Evolutionary conservation across 352 stramenopile genomes (phyloP).

Genomic region (Phytophthora europaea): DNA sequence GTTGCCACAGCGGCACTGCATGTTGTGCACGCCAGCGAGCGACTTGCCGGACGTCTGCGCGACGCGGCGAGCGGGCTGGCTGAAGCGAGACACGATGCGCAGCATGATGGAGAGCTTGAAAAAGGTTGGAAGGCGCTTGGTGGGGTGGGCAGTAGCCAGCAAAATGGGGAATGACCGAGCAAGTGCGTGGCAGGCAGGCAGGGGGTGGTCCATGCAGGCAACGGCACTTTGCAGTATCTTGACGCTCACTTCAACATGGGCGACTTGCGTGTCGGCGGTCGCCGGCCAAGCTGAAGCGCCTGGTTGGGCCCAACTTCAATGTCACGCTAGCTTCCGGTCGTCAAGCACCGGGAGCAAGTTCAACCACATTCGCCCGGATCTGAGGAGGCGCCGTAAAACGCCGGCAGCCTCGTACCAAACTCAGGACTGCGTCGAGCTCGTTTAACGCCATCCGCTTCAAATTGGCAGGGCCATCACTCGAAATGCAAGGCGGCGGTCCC

Average conservation of each 20-base stretch:
- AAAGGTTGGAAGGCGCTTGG: background rate
- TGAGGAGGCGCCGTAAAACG: slow-evolving; percentile 15
- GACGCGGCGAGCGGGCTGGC: slow-evolving; percentile 34
- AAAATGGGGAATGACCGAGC: slow-evolving; percentile 32
- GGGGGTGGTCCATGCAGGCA: background rate
- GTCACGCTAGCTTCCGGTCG: background rate
- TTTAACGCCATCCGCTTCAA: slow-evolving; percentile 34
- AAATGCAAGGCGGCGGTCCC: slow-evolving; percentile 32
- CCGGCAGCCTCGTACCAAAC: background rate
- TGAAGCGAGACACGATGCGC: slow-evolving; percentile 45
- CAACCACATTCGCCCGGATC: slow-evolving; percentile 21
- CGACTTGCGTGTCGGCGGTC: slow-evolving; percentile 27
- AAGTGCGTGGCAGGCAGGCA: slow-evolving; percentile 23
- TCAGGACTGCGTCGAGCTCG: background rate
- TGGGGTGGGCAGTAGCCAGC: slow-evolving; percentile 28
- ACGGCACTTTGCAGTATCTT: slow-evolving; percentile 30
- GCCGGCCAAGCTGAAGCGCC: slow-evolving; percentile 1
- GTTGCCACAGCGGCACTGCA: slow-evolving; percentile 46
- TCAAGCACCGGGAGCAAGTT: slow-evolving; percentile 19
- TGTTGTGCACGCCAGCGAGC: slow-evolving; percentile 28
- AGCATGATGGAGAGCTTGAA: slow-evolving; percentile 24
- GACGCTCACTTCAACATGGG: slow-evolving; percentile 22
- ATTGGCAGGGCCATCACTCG: slow-evolving; percentile 21
- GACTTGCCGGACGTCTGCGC: slow-evolving; percentile 25
- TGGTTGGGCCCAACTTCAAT: slow-evolving; percentile 30